Evolutionary conservation across 139 green algal genomes (phyloP).

Genomic region (Nannochloris sp.): DNA sequence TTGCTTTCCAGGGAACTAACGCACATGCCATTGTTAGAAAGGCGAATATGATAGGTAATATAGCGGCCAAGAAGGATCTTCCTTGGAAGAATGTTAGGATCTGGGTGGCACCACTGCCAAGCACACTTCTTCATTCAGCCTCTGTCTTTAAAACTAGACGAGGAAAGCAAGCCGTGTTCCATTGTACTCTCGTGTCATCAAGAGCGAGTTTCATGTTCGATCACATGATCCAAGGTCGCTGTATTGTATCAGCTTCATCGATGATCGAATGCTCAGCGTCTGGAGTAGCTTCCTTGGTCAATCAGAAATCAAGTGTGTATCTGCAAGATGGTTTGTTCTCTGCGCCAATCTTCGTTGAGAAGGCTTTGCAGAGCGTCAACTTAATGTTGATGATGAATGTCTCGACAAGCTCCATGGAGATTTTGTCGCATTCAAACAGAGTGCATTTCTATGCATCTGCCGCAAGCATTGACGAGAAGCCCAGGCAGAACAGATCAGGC

Average conservation of each 20-base stretch:
- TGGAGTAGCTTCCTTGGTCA: constrained; percentile 10
- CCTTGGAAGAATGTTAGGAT: constrained; percentile 5
- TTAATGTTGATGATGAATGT: not conserved
- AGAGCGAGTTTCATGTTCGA: constrained; percentile 54
- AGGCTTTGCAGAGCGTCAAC: not conserved
- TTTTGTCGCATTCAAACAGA: too few species aligned
- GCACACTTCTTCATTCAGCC: constrained; percentile 28
- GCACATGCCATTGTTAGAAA: constrained; percentile 30
- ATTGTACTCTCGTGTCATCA: constrained; percentile 22
- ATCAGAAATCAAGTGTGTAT: not conserved
- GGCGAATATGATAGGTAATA: not conserved
- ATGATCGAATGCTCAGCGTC: constrained; percentile 54
- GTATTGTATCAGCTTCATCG: constrained; percentile 51
- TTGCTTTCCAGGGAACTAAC: constrained; percentile 75
- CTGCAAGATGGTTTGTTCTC: constrained; percentile 15
- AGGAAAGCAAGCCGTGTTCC: constrained; percentile 16
- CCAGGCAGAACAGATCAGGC: not conserved
- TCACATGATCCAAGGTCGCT: constrained; percentile 45
- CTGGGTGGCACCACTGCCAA: constrained; percentile 29
- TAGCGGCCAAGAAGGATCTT: not conserved
- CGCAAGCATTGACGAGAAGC: not conserved
- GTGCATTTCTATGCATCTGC: constrained; percentile 3
- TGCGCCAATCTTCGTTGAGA: constrained; percentile 13
- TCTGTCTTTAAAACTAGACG: not conserved
- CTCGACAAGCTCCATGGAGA: not conserved